Conservation (phyloP, 192 early-diverging fungal genomes). For the Geosiphon pyriformis region DNA sequence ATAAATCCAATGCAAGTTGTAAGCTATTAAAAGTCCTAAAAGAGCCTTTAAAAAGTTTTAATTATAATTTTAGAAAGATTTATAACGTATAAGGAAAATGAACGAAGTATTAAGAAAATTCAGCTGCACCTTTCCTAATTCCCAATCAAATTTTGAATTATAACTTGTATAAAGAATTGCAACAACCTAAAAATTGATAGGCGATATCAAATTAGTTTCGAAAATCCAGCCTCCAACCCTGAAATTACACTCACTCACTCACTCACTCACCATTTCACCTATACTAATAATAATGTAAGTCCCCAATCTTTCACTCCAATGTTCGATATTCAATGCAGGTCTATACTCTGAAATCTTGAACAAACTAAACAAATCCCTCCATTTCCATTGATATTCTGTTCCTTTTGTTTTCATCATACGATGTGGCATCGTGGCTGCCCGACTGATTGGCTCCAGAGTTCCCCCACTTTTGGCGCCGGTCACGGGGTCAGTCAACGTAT, state of each 20-base stretch:
- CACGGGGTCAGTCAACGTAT: background rate
- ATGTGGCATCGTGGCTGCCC: background rate
- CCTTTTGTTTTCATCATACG: conserved; percentile 13
- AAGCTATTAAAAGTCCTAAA: conserved; percentile 34
- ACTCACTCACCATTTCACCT: conserved; percentile 30
- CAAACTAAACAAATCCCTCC: conserved; percentile 7
- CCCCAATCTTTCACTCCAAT: conserved; percentile 34
- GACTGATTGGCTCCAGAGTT: background rate
- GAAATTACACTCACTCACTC: background rate
- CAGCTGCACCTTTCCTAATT: conserved; percentile 23
- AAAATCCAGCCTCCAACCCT: background rate
- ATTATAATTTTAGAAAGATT: too few species aligned
- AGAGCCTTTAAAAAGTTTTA: conserved; percentile 16
- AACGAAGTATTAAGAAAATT: too few species aligned
- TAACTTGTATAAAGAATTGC: conserved; percentile 25
- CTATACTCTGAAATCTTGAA: conserved; percentile 13
- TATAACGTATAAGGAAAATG: too few species aligned
- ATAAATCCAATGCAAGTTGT: conserved; percentile 39
- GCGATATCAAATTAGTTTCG: background rate
- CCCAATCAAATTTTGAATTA: conserved; percentile 11
- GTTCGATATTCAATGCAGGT: conserved; percentile 38
- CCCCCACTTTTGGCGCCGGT: background rate
- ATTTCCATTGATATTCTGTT: conserved; percentile 22
- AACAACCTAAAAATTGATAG: conserved; percentile 16
- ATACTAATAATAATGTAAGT: conserved; percentile 31